These are phyloP conservation scores for Xylaria sp. DNA, from an alignment of 2,329 filamentous ascomycete genomes.

Conservation along the genomic window DNA sequence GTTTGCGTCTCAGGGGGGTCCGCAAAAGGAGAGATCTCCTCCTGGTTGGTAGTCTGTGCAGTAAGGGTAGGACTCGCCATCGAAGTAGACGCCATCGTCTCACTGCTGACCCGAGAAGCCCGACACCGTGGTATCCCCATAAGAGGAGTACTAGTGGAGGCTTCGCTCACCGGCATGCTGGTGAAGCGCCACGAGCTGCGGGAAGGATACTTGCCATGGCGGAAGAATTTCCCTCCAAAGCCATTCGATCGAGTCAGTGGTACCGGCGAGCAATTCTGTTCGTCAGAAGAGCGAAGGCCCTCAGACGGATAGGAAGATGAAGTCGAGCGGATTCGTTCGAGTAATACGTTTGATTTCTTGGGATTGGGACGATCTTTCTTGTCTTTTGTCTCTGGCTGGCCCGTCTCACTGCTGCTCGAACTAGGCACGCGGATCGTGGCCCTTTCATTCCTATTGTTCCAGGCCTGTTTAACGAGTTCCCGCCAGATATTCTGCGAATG, in stretches of 20 bases:
- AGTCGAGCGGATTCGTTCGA: constrained; percentile 5
- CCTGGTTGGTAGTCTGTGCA: background rate
- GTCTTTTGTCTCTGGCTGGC: background rate
- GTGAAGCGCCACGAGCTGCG: constrained; percentile 5
- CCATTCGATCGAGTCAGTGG: background rate
- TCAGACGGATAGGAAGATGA: constrained; percentile 22
- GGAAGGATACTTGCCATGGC: constrained; percentile 11
- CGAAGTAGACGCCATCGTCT: background rate
- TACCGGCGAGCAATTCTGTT: constrained; percentile 8
- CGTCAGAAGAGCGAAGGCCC: constrained; percentile 18
- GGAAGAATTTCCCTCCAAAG: constrained; percentile 12
- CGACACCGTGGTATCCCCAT: background rate
- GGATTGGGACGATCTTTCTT: background rate
- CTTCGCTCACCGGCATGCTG: constrained; percentile 1
- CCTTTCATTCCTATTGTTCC: background rate
- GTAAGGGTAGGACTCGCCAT: background rate
- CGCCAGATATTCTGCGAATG: background rate
- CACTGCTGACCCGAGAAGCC: background rate
- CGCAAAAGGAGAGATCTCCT: background rate
- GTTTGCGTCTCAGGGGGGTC: background rate
- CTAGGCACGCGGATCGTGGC: constrained; percentile 10
- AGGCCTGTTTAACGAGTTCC: background rate
- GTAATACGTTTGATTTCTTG: background rate
- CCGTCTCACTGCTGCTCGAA: constrained; percentile 2
- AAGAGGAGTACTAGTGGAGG: background rate